These are phyloP conservation scores for Diutina ranongensis DNA, from an alignment of 1,139 yeast species.

Conservation along the genomic window DNA sequence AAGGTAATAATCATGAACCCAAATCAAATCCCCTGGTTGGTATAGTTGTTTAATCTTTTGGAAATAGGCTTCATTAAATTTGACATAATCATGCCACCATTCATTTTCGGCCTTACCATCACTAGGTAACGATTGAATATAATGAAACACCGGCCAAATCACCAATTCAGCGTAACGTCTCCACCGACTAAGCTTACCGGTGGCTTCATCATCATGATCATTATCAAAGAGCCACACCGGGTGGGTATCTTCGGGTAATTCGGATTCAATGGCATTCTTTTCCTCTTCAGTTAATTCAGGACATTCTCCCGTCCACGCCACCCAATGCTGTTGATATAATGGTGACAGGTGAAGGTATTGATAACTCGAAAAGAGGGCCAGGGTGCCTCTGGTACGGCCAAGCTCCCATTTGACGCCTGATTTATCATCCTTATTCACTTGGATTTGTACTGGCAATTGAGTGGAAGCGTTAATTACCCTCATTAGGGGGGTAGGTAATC, in stretches of 20 bases:
- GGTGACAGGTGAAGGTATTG: slow-evolving; percentile 48
- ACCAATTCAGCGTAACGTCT: slow-evolving; percentile 80
- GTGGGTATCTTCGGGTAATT: slow-evolving; percentile 31
- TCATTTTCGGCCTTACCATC: slow-evolving; percentile 62
- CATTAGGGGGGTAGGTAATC: not conserved
- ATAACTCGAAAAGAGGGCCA: slow-evolving; percentile 73
- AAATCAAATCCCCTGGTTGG: slow-evolving; percentile 82
- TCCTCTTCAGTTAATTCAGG: slow-evolving; percentile 42
- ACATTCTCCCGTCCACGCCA: slow-evolving; percentile 95
- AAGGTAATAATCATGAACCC: slow-evolving; percentile 92
- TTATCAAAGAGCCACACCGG: slow-evolving; percentile 29
- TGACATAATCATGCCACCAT: slow-evolving; percentile 90
- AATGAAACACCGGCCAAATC: slow-evolving; percentile 92
- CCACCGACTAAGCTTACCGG: slow-evolving; percentile 43
- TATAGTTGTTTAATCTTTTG: slow-evolving; percentile 63
- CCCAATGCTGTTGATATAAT: slow-evolving; percentile 81
- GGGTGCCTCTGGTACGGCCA: slow-evolving; percentile 65
- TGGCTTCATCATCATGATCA: slow-evolving; percentile 33
- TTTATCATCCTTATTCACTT: slow-evolving; percentile 11
- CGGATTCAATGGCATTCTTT: slow-evolving; percentile 33
- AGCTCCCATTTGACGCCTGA: slow-evolving; percentile 36
- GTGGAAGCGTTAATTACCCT: slow-evolving; percentile 47
- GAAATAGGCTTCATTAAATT: slow-evolving; percentile 83
- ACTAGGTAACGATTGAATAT: slow-evolving; percentile 47
- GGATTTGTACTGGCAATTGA: slow-evolving; percentile 52